Percentiles rank a stretch among this genome's conserved stretches.
Conservation (phyloP, 345 rosid species). For the Ricinus communis region DNA sequence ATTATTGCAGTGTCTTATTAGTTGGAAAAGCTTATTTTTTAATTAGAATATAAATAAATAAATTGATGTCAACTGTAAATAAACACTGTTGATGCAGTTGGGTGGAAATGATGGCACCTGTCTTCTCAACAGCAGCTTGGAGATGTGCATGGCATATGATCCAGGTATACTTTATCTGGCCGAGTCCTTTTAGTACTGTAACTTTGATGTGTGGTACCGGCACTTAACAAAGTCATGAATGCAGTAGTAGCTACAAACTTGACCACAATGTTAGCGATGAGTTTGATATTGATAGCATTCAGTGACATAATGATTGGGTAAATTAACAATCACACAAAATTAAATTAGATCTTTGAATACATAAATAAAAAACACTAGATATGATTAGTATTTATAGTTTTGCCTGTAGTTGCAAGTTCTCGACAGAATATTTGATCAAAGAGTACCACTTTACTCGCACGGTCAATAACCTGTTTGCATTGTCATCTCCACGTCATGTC, state of each 20-base stretch:
- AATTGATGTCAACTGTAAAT: not conserved
- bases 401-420: not conserved
- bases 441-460: not conserved
- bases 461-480: not conserved
- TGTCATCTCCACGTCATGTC: not conserved
- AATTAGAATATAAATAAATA: not conserved
- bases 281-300: too few species aligned
- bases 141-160: conserved; percentile 90
- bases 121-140: conserved; percentile 91
- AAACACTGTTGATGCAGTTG: conserved; percentile 49
- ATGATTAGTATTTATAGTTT: not conserved
- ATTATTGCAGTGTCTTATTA: not conserved
- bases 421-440: not conserved
- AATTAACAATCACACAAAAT: not conserved
- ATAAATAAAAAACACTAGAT: not conserved
- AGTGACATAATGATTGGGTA: too few species aligned
- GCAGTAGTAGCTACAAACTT: not conserved
- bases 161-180: conserved; percentile 52
- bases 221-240: not conserved
- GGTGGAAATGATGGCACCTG: conserved; percentile 99
- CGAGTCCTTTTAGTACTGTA: not conserved
- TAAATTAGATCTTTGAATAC: not conserved
- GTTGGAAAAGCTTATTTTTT: not conserved
- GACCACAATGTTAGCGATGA: not conserved
- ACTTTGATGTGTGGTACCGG: not conserved